Percentiles rank a stretch among this genome's conserved stretches.
Evolutionary conservation across 2,329 filamentous ascomycete species (phyloP).

Genomic region (Pezicula rhizophila): DNA sequence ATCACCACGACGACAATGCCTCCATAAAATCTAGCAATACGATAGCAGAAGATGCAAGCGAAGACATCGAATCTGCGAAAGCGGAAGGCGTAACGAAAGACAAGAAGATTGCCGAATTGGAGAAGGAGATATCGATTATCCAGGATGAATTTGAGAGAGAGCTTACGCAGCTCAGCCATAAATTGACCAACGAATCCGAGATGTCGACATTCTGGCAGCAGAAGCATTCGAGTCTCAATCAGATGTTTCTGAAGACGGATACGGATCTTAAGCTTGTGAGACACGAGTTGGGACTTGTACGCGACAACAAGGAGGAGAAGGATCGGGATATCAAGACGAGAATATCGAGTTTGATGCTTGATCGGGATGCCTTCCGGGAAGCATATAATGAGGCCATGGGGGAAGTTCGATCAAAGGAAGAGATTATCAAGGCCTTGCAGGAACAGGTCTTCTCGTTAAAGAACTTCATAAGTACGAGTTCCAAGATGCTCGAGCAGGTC

Average conservation of each 20-base stretch:
- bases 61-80: slow-evolving; percentile 5
- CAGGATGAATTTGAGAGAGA: slow-evolving; percentile 47
- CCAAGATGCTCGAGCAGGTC: slow-evolving; percentile 51
- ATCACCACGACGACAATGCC: slow-evolving; percentile 9
- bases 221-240: slow-evolving; percentile 46
- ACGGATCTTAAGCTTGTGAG: slow-evolving; percentile 46
- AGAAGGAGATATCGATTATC: slow-evolving; percentile 46
- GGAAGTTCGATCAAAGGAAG: slow-evolving; percentile 44
- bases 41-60: slow-evolving; percentile 7
- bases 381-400: slow-evolving; percentile 42
- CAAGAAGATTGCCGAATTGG: slow-evolving; percentile 44
- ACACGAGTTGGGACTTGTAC: slow-evolving; percentile 41
- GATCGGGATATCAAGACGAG: slow-evolving; percentile 24
- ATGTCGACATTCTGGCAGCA: slow-evolving; percentile 51
- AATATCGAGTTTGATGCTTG: slow-evolving; percentile 21
- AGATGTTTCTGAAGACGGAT: slow-evolving; percentile 46
- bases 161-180: slow-evolving; percentile 45
- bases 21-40: slow-evolving; percentile 5
- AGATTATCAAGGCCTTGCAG: slow-evolving; percentile 48
- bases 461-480: slow-evolving; percentile 64
- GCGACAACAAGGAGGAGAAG: slow-evolving; percentile 38
- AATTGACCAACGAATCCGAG: slow-evolving; percentile 40
- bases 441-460: slow-evolving; percentile 62
- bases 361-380: slow-evolving; percentile 35
- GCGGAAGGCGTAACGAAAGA: slow-evolving; percentile 34